Evolutionary conservation across 768 basidiomycete genomes (phyloP), one percentile per base, ranked within the genome.

Genomic region (Lentinus tigrinus): DNA sequence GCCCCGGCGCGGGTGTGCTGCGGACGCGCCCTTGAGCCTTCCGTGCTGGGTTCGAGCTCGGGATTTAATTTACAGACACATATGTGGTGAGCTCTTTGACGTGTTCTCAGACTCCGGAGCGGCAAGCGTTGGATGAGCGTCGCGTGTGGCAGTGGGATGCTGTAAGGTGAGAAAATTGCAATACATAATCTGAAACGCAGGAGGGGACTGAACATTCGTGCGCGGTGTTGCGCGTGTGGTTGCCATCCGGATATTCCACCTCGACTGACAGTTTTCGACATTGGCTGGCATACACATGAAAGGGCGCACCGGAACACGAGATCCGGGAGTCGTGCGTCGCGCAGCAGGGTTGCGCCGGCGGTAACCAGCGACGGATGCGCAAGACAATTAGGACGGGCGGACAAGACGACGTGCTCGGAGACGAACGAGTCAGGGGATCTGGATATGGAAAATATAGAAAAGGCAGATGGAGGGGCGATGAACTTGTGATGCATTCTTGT

Each of bases 391-490:
- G 48, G 28, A 31, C 38, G 16, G 24, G 38, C 38, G 26, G 43
- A 58, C 27, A 42, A n/a, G n/a, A 42, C 10, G 50, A 47, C 39
- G 46, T 42, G 50, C n/a, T 19, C 50, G 56, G 56, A 57, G 50
- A 50, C 56, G 58, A 54, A 28, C 21, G 52, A 49, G 58, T 59
- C 52, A 54, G 52, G 52, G 58, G 57, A 40, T 40, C 39, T 19
- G 19, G 39, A 40, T 17, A 19, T 17, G 47, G 28, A 21, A 44
- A 17, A 17, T 38, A 28, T 49, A 31, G 28, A 28, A 49, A 31
- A 5, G 28, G 26, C 37, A 26, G 50, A 44, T 10, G 27, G 19
- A 8, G 9, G 16, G 21, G 7, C 3, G 47, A 21, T 24, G 52
- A 40, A 28, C 58, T 46, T 24, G 52, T 59, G 47, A 37, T 48